Base-by-base conservation (phyloP, 768 basidiomycete genomes). In the Leucogyrophana mollusca region DNA sequence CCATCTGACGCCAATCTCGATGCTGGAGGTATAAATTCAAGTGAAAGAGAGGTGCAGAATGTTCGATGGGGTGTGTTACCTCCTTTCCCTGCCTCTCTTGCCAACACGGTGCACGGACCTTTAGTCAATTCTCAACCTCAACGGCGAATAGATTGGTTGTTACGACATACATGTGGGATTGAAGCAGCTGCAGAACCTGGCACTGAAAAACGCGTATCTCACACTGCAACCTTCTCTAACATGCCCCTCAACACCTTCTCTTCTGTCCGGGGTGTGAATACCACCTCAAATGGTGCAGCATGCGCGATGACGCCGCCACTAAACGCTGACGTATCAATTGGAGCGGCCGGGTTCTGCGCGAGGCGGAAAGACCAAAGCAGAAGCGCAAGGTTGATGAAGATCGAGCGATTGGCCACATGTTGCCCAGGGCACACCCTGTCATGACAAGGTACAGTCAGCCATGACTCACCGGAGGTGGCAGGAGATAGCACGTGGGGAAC, bases 301-400 rank as follows among this genome's bases (percentile, higher is more conserved):
- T 79, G 79, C 0, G 75, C 71, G 55, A 83, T 77, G 4, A 80
- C 73, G 4, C 69, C 73, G 52, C 82, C 77, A 2, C 74, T 78
- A 57, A 84, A 82, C 0, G 72, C 79, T 22, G 76, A 60, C 2
- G 73, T 70, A 57, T 87, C 77, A 46, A 87, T 83, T 0, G 79
- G 79, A 5, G 67, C 60, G 1, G 61, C 53, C 0, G 76, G 72
- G 50, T 80, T 76, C 22, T 73, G 54, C 8, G 62, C 61, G 30
- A 86, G 68, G 1, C 59, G 70, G 67, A 86, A 85, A 0, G 82
- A 76, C 81, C 82, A 85, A 7, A 82, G 70, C 8, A 81, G 61
- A 14, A 81, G 64, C 0, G 82, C 79, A 0, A 80, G 75, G 55
- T 79, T 85, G 35, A 86, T 67, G 55, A 79, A 83, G 0, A 85